Evolutionary conservation across 225 moss, liverwort and hornwort genomes (phyloP).

Genomic region (Ulota crispa): DNA sequence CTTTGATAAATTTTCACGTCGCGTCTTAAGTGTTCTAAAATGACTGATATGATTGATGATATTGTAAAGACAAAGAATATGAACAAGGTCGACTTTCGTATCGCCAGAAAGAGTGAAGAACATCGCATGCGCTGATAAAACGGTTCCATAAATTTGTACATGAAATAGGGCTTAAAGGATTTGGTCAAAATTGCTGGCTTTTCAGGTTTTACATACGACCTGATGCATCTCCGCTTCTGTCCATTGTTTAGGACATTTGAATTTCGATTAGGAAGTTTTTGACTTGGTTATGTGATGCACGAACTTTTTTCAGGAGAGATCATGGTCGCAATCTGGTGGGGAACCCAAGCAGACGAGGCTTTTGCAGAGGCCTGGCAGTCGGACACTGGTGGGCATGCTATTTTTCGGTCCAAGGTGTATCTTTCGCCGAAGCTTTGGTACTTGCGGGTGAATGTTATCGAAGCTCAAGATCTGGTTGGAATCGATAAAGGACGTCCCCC

Average conservation of each 20-base stretch:
- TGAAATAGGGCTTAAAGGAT: neutral
- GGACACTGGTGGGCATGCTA: constrained; percentile 80
- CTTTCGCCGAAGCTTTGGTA: constrained; percentile 95
- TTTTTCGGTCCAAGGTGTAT: constrained; percentile 84
- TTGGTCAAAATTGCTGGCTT: neutral
- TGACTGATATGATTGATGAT: neutral
- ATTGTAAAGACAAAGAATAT: neutral
- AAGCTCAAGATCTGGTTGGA: constrained; percentile 78
- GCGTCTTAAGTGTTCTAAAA: fast-evolving
- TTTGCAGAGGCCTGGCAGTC: constrained; percentile 98
- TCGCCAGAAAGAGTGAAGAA: neutral
- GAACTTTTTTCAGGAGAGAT: constrained; percentile 65
- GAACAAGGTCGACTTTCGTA: neutral
- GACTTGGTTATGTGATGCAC: neutral
- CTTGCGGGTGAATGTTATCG: constrained; percentile 74
- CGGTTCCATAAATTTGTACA: neutral
- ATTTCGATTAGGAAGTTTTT: neutral
- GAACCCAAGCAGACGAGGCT: constrained; percentile 90
- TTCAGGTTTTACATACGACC: neutral
- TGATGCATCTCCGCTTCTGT: neutral
- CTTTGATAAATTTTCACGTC: neutral
- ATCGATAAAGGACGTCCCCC: constrained; percentile 67
- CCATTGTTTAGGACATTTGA: neutral
- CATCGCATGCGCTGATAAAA: neutral
- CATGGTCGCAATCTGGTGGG: constrained; percentile 96